Percentiles rank a stretch among this genome's conserved stretches.
Conservation (phyloP, 192 early-diverging fungal species). For the Podila verticillata region DNA sequence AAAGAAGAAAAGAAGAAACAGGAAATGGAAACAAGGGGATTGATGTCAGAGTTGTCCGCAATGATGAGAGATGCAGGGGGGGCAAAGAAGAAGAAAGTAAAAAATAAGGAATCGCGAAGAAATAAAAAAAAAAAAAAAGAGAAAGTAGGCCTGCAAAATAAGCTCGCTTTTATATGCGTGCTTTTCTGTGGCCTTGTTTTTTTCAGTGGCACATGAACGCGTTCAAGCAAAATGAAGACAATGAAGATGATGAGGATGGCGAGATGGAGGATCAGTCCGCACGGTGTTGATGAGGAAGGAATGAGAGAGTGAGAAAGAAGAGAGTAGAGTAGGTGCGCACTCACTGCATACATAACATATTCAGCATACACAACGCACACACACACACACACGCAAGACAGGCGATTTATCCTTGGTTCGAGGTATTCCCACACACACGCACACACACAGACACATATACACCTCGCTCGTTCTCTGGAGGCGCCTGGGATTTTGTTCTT, state of each 20-base stretch:
- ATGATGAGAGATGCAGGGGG: background rate
- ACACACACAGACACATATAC: too few relatives aligned
- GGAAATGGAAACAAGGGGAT: background rate
- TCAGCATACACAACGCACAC: too few relatives aligned
- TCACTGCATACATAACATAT: too few relatives aligned
- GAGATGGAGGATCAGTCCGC: conserved; percentile 1
- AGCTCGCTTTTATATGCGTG: too few relatives aligned
- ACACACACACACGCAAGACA: too few relatives aligned
- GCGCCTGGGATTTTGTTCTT: too few relatives aligned
- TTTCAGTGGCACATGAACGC: background rate
- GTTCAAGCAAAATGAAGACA: background rate
- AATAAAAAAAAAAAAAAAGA: background rate
- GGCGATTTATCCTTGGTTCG: too few relatives aligned
- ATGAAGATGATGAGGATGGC: background rate
- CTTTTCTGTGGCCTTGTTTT: too few relatives aligned
- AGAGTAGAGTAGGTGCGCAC: too few relatives aligned
- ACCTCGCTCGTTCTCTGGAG: too few relatives aligned
- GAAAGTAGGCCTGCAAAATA: too few relatives aligned
- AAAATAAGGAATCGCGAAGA: background rate
- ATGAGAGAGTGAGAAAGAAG: background rate
- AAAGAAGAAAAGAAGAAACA: background rate
- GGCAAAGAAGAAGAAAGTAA: background rate
- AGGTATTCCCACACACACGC: too few relatives aligned
- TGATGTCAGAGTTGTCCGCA: background rate
- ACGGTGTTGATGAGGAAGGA: background rate